phyloP scores from a whole-genome alignment of 2,329 filamentous ascomycete species.

The Metarhizium anisopliae region DNA sequence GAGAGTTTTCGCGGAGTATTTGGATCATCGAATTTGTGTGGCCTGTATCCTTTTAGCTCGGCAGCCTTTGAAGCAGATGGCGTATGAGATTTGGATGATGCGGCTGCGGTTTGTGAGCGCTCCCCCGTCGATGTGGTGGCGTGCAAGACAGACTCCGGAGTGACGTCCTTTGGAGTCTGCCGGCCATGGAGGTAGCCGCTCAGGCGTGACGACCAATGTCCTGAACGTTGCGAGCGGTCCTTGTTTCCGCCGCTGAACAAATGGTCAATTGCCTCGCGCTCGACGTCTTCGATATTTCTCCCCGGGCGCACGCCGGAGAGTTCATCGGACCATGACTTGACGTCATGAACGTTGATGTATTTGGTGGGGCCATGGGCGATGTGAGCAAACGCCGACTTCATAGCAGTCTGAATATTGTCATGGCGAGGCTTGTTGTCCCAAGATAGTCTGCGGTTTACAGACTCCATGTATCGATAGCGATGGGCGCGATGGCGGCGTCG shows the following conservation, averaged over 20 bases:
- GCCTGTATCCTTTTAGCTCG: slow-evolving; percentile 25
- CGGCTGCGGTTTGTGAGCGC: slow-evolving; percentile 31
- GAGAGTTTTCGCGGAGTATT: slow-evolving; percentile 16
- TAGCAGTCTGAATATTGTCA: slow-evolving; percentile 24
- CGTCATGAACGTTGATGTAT: slow-evolving; percentile 26
- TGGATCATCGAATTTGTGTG: slow-evolving; percentile 19
- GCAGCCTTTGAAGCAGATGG: slow-evolving; percentile 24
- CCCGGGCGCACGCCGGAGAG: slow-evolving; percentile 28
- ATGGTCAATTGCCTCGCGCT: slow-evolving; percentile 34
- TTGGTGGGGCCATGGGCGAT: slow-evolving; percentile 25
- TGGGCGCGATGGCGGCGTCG: slow-evolving; percentile 33
- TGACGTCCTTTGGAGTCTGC: slow-evolving; percentile 10
- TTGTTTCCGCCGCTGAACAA: slow-evolving; percentile 26
- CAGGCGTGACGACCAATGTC: slow-evolving; percentile 13
- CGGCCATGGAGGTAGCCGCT: slow-evolving; percentile 21
- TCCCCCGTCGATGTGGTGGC: slow-evolving; percentile 14
- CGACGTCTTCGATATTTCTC: slow-evolving; percentile 34
- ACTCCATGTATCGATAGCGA: slow-evolving; percentile 37
- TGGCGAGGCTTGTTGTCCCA: slow-evolving; percentile 33
- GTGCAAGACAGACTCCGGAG: slow-evolving; percentile 14
- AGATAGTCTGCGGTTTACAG: slow-evolving; percentile 32
- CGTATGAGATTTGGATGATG: slow-evolving; percentile 35
- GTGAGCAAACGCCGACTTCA: slow-evolving; percentile 33
- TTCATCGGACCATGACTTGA: slow-evolving; percentile 28
- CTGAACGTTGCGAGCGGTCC: slow-evolving; percentile 7